Conservation (phyloP, 78 protist genomes). For the Parvularia atlantis region DNA sequence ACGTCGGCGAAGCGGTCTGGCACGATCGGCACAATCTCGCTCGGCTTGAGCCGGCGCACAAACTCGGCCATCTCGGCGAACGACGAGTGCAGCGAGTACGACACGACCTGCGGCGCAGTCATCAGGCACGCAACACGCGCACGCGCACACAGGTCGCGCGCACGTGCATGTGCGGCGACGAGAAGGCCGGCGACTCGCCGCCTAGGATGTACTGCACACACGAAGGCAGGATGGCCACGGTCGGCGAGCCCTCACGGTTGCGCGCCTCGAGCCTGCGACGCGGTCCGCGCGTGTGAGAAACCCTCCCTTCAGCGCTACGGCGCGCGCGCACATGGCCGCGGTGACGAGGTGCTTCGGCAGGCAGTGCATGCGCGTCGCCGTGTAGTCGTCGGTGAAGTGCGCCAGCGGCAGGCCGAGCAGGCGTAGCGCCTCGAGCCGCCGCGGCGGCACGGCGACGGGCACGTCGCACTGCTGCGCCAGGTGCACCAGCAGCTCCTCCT, state of each 20-base stretch:
- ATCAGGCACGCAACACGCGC: not conserved
- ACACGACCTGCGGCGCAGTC: not conserved
- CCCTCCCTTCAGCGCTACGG: too few relatives aligned
- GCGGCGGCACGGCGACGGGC: not conserved
- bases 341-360: not conserved
- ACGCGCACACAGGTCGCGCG: not conserved
- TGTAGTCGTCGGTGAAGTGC: constrained; percentile 15
- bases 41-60: not conserved
- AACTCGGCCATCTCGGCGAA: constrained; percentile 9
- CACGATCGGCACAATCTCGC: not conserved
- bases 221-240: constrained; percentile 9
- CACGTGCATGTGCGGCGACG: not conserved
- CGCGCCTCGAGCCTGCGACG: not conserved
- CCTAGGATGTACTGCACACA: not conserved
- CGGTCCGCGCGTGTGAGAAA: too few relatives aligned
- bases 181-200: not conserved
- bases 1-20: not conserved
- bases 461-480: constrained; percentile 15
- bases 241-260: not conserved
- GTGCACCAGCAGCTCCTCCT: constrained; percentile 40
- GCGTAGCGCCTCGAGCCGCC: not conserved
- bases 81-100: constrained; percentile 28
- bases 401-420: not conserved
- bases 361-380: not conserved
- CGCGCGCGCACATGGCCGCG: too few relatives aligned